Evolutionary conservation across 148 eudicot species (phyloP), one percentile per base, ranked within the genome.

Genomic region (Rhododendron simsii): DNA sequence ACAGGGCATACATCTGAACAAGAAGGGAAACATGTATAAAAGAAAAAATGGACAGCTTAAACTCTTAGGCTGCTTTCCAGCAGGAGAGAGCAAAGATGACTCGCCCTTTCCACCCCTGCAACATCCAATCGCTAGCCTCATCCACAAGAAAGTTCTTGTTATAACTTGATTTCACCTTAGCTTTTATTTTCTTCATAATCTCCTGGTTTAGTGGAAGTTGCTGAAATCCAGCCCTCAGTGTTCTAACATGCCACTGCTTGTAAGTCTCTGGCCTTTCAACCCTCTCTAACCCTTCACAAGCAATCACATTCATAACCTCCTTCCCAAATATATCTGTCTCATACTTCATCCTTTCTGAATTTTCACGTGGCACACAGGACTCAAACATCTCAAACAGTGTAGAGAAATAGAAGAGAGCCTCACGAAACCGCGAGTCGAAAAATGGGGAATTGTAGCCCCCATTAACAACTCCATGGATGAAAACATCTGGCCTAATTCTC

Each of bases 221-320:
- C 47, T 23, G 77, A 20, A 87, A 83, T 73, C 88, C 88, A 7
- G 82, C 88, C 76, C 88, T 83, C 71, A 18, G 16, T 18, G 78
- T 82, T 35, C 85, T 80, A 5, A 30, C 23, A 26, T 87, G 85
- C 85, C 88, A 83, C 33, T 82, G 74, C 81, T 87, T 86, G 81
- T 82, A 86, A 44, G 88, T 86, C 85, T 86, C 85, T 12, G 81
- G 85, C 75, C 85, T 86, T 21, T 87, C 88, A 82, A 87, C 75
- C 75, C 88, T 83, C 7, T 78, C 59, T 0, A 84, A 47, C 37
- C 88, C 85, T 74, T 87, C 88, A 74, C 85, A 87, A 4, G 85
- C 85, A 13, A 87, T 30, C 15, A 77, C 69, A 76, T 87, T 87
- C 82, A 83, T 8, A 45, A 87, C 30, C 37, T 87, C 85, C 6